Evolutionary conservation across 2,329 filamentous ascomycete genomes (phyloP).

Genomic region (Capronia americana): DNA sequence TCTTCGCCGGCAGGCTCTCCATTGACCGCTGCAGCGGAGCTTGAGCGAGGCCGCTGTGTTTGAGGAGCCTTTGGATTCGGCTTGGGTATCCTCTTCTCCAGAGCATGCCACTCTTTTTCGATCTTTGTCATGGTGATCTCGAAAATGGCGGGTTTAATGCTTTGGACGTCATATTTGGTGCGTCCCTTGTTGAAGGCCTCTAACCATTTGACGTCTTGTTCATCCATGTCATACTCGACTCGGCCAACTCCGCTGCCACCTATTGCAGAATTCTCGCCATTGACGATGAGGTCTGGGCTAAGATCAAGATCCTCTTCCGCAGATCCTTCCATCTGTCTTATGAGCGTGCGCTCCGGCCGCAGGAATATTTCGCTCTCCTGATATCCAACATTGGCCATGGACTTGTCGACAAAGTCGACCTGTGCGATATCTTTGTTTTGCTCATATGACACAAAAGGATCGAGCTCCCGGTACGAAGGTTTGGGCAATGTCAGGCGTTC

Average conservation of each 20-base stretch:
- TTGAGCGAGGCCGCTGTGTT: conserved; percentile 89
- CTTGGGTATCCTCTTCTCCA: conserved; percentile 96
- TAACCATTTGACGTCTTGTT: conserved; percentile 97
- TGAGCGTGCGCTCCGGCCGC: conserved; percentile 74
- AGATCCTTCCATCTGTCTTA: conserved; percentile 66
- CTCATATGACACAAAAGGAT: conserved; percentile 64
- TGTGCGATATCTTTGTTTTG: conserved; percentile 78
- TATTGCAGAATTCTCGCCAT: conserved; percentile 63
- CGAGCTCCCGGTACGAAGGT: conserved; percentile 54
- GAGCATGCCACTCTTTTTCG: conserved; percentile 95
- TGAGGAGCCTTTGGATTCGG: conserved; percentile 95
- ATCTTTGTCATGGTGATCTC: conserved; percentile 99
- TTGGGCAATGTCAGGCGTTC: conserved; percentile 58
- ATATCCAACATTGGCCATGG: conserved; percentile 94
- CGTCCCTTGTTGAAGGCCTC: conserved; percentile 81
- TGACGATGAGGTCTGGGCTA: conserved; percentile 60
- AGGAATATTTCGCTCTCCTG: conserved; percentile 92
- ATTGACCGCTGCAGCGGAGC: conserved; percentile 92
- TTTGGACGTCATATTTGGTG: conserved; percentile 74
- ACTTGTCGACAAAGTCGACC: conserved; percentile 90
- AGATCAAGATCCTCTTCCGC: conserved; percentile 69
- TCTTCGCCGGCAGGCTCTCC: conserved; percentile 89
- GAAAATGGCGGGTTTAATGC: conserved; percentile 90
- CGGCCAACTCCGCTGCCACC: conserved; percentile 68
- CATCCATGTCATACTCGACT: conserved; percentile 99